phyloP scores from a whole-genome alignment of 345 rosid genomes.

The Rhodomyrtus tomentosa region DNA sequence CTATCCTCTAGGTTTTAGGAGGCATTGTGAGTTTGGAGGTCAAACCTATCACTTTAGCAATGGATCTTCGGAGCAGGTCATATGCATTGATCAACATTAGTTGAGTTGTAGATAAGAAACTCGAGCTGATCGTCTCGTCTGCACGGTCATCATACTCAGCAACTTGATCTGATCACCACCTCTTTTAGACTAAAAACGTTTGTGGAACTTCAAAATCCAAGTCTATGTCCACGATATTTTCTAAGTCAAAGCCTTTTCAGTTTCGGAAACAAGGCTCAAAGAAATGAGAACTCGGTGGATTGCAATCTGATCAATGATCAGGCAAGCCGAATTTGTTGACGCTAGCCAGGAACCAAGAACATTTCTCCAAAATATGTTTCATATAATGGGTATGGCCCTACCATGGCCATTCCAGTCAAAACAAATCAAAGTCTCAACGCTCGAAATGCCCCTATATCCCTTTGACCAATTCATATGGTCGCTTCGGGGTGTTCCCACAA shows the following conservation, averaged over 20 bases:
- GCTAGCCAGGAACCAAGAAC: neutral
- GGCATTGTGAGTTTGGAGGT: neutral
- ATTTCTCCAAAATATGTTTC: neutral
- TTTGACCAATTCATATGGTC: neutral
- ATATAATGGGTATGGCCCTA: neutral
- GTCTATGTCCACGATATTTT: neutral
- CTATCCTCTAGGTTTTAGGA: neutral
- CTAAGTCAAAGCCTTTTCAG: neutral
- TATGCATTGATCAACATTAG: neutral
- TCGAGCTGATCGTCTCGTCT: neutral
- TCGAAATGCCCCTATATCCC: neutral
- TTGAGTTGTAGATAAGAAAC: neutral
- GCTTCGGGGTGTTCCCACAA: neutral
- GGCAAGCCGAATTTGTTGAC: neutral
- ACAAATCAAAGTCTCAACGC: neutral
- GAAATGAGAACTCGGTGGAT: neutral
- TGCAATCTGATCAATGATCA: neutral
- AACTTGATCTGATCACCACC: neutral
- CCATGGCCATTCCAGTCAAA: neutral
- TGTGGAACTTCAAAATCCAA: neutral
- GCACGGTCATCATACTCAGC: neutral
- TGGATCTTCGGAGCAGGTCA: neutral
- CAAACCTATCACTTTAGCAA: neutral
- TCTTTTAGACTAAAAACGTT: neutral
- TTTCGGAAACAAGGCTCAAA: neutral